A percentile compares a stretch with the other conserved stretches of the same genome.
These are phyloP conservation scores for Apiospora arundinis DNA, from an alignment of 2,329 filamentous ascomycete species.

Conservation along the genomic window DNA sequence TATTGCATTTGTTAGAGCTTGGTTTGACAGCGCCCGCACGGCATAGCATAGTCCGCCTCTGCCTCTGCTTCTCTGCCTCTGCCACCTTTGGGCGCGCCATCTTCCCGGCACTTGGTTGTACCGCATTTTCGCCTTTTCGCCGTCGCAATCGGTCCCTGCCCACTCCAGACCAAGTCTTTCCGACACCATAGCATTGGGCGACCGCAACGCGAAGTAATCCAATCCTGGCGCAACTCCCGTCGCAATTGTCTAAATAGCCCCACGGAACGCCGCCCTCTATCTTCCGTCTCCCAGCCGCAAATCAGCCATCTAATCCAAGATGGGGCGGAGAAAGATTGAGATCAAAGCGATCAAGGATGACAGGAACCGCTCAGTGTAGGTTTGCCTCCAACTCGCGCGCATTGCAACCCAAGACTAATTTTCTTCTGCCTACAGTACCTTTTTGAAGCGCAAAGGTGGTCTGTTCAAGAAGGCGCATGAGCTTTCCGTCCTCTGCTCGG, in stretches of 20 bases:
- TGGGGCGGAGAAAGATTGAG: slow-evolving; percentile 99
- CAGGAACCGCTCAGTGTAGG: slow-evolving; percentile 96
- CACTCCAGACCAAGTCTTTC: neutral
- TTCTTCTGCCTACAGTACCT: slow-evolving; percentile 68
- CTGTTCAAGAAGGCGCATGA: slow-evolving; percentile 99
- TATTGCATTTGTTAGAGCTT: slow-evolving; percentile 19
- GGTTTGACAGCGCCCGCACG: slow-evolving; percentile 19
- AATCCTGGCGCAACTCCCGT: slow-evolving; percentile 12
- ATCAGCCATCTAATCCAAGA: slow-evolving; percentile 49
- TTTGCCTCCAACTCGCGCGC: slow-evolving; percentile 32
- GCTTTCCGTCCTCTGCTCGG: slow-evolving; percentile 95
- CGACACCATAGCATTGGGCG: neutral
- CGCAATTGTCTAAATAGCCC: slow-evolving; percentile 11
- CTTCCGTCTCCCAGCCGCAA: slow-evolving; percentile 7
- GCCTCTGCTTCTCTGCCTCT: slow-evolving; percentile 7
- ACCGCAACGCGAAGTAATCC: neutral
- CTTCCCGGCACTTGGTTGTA: slow-evolving; percentile 19
- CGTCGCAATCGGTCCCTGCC: slow-evolving; percentile 6
- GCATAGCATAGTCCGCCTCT: slow-evolving; percentile 10
- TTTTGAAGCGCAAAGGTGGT: slow-evolving; percentile 97
- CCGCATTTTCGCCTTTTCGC: neutral
- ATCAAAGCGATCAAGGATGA: slow-evolving; percentile 99
- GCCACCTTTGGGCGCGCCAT: slow-evolving; percentile 26
- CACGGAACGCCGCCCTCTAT: slow-evolving; percentile 19
- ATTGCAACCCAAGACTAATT: slow-evolving; percentile 27